A percentile compares a stretch with the other conserved stretches of the same genome.
These are phyloP conservation scores for Lasiodiplodia theobromae DNA, from an alignment of 2,329 filamentous ascomycete genomes.

Conservation along the genomic window DNA sequence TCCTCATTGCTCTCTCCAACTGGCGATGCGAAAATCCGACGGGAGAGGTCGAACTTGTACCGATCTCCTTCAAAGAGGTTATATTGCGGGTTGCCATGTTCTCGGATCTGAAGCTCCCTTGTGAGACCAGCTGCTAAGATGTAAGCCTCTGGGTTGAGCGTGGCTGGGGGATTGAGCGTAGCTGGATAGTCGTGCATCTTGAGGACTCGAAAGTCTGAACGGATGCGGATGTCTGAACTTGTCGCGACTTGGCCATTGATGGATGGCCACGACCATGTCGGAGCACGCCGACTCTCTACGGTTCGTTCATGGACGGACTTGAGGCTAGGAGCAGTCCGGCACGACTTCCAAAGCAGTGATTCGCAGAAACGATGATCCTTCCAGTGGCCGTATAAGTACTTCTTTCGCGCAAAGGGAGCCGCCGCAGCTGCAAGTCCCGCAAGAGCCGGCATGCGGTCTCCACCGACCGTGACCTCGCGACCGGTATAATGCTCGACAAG, in stretches of 20 bases:
- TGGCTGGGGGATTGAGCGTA: background rate
- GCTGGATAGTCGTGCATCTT: background rate
- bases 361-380: background rate
- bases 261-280: constrained; percentile 6
- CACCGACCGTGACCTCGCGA: background rate
- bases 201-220: background rate
- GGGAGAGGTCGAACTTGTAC: background rate
- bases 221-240: background rate
- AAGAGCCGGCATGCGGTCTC: background rate
- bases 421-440: constrained; percentile 1
- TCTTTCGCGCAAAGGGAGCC: background rate
- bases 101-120: background rate
- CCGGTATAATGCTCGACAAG: constrained; percentile 2
- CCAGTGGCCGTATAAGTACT: background rate
- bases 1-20: background rate
- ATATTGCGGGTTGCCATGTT: background rate
- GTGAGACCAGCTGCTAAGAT: background rate
- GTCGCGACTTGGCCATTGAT: background rate
- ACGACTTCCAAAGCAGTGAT: constrained; percentile 1
- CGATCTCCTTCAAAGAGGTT: background rate
- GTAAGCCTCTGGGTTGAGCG: background rate
- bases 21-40: background rate
- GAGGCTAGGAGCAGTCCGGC: background rate
- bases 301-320: background rate
- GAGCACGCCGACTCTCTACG: background rate